Evolutionary conservation across 768 basidiomycete genomes (phyloP).

Genomic region (Lentinula lateritia): DNA sequence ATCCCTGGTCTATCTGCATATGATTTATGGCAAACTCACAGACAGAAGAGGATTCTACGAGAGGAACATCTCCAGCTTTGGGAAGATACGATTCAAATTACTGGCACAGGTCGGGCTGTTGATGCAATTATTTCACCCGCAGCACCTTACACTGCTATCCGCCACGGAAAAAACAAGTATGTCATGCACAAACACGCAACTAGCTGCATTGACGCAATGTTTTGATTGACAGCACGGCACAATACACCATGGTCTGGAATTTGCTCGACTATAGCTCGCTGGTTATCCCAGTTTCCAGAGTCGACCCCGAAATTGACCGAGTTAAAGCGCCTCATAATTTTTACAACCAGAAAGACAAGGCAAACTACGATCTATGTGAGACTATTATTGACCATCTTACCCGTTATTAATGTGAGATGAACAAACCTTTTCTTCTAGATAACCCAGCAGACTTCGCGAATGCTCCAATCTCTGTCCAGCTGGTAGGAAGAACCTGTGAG

Average conservation of each 20-base stretch:
- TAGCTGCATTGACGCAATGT: neutral
- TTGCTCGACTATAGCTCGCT: conserved; percentile 59
- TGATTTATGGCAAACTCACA: conserved; percentile 65
- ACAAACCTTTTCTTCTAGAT: conserved; percentile 32
- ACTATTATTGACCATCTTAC: conserved; percentile 1
- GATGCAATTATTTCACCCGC: conserved; percentile 70
- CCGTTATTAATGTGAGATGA: neutral
- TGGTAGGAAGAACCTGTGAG: conserved; percentile 65
- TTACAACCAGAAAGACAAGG: conserved; percentile 40
- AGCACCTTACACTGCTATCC: conserved; percentile 55
- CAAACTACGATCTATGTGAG: conserved; percentile 50
- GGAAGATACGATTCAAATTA: conserved; percentile 44
- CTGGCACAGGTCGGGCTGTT: conserved; percentile 66
- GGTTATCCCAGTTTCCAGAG: conserved; percentile 58
- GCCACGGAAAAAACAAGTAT: conserved; percentile 55
- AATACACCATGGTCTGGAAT: conserved; percentile 65
- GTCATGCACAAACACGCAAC: conserved; percentile 6
- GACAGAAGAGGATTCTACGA: conserved; percentile 40
- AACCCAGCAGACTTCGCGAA: conserved; percentile 48
- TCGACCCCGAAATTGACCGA: conserved; percentile 49
- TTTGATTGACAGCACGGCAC: conserved; percentile 27
- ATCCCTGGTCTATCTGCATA: conserved; percentile 40
- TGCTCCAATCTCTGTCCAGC: conserved; percentile 60
- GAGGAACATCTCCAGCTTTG: conserved; percentile 58
- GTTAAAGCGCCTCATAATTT: conserved; percentile 42